Evolutionary conservation across 2,329 filamentous ascomycete genomes (phyloP).

Genomic region (Teratosphaeria zuluensis): DNA sequence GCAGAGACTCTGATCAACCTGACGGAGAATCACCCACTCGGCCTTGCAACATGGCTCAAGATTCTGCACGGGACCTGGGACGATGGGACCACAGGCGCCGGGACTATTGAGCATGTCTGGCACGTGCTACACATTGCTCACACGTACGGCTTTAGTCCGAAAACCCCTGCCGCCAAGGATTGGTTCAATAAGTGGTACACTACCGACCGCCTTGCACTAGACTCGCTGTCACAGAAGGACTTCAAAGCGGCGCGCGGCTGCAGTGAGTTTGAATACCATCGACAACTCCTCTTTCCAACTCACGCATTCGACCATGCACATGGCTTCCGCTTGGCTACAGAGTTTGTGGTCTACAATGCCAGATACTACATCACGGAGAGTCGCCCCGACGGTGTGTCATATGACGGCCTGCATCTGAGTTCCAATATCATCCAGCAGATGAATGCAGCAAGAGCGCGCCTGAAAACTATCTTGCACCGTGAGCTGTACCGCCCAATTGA

Average conservation of each 20-base stretch:
- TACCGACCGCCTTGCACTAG: too few species aligned
- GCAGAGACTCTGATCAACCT: slow-evolving; percentile 4
- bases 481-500: slow-evolving; percentile 6
- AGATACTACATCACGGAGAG: slow-evolving; percentile 20
- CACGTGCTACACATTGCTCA: slow-evolving; percentile 7
- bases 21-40: slow-evolving; percentile 4
- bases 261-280: slow-evolving; percentile 3
- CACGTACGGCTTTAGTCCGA: slow-evolving; percentile 9
- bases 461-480: slow-evolving; percentile 12
- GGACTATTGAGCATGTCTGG: slow-evolving; percentile 9
- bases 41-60: slow-evolving; percentile 9
- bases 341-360: slow-evolving; percentile 24
- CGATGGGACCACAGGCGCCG: background rate
- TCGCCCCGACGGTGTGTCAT: slow-evolving; percentile 9
- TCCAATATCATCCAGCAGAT: slow-evolving; percentile 5
- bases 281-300: slow-evolving; percentile 19
- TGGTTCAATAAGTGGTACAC: slow-evolving; percentile 11
- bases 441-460: slow-evolving; percentile 11
- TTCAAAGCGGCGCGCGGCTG: background rate
- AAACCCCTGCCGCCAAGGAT: background rate
- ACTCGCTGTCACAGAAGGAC: too few species aligned
- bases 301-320: slow-evolving; percentile 21
- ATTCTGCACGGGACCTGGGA: slow-evolving; percentile 6
- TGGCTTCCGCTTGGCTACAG: slow-evolving; percentile 21
- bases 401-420: slow-evolving; percentile 1